Percentiles rank a stretch among this genome's conserved stretches.
phyloP scores from a whole-genome alignment of 805 yeast genomes.

The Saturnispora silvae region DNA sequence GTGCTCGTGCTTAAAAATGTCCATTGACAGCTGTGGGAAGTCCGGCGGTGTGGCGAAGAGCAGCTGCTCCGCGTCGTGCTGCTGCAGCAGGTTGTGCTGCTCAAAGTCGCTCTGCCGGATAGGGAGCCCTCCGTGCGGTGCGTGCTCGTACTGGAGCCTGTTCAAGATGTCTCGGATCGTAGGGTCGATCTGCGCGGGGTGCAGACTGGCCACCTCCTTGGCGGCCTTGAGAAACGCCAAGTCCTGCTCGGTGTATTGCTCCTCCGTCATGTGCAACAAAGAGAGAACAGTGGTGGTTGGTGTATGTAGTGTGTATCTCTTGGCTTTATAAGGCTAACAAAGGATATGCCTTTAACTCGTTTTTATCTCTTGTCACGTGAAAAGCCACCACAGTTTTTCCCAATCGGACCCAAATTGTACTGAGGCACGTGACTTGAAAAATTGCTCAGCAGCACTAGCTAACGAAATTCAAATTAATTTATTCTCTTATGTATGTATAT shows the following conservation, averaged over 20 bases:
- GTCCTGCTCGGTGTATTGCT: slow-evolving; percentile 34
- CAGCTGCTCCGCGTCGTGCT: background rate
- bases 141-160: slow-evolving; percentile 46
- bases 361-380: background rate
- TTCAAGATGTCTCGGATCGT: slow-evolving; percentile 49
- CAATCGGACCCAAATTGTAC: too few species aligned
- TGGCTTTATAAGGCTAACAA: too few species aligned
- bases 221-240: slow-evolving; percentile 47
- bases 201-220: slow-evolving; percentile 43
- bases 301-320: too few species aligned
- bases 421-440: background rate
- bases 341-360: too few species aligned
- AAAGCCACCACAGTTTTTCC: background rate
- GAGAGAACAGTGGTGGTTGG: too few species aligned
- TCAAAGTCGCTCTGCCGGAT: slow-evolving; percentile 18
- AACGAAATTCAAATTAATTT: too few species aligned
- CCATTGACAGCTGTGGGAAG: slow-evolving; percentile 1
- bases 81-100: background rate
- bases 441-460: background rate
- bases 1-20: slow-evolving; percentile 1
- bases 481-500: background rate
- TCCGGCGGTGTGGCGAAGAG: background rate
- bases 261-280: background rate
- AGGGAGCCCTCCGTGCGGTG: slow-evolving; percentile 49
- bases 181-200: slow-evolving; percentile 43